Conservation (phyloP, 345 rosid genomes). For the Odontarrhena argentea region DNA sequence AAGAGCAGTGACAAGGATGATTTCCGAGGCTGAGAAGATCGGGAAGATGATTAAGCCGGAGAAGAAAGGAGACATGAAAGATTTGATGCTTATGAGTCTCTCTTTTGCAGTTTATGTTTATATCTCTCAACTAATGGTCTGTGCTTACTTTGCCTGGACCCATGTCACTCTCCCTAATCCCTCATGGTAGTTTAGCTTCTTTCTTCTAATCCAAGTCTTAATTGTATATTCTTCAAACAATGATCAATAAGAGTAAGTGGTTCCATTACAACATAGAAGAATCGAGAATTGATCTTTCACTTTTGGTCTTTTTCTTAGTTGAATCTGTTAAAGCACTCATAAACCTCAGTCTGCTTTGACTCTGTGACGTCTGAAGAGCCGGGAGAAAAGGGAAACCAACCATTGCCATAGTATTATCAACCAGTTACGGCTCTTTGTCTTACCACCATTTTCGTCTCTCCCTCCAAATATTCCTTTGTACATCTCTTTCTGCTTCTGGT, state of each 20-base stretch:
- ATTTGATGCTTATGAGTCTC: conserved; percentile 71
- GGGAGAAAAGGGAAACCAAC: conserved; percentile 23
- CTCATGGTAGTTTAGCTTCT: conserved; percentile 53
- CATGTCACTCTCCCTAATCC: conserved; percentile 54
- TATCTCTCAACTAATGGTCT: conserved; percentile 73
- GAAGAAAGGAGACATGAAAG: conserved; percentile 82
- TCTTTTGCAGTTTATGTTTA: conserved; percentile 86
- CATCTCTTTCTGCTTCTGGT: conserved; percentile 81
- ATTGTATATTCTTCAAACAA: conserved; percentile 29
- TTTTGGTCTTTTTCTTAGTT: conserved; percentile 8
- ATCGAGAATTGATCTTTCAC: not conserved
- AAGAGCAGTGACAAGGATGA: conserved; percentile 25
- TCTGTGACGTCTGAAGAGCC: conserved; percentile 23
- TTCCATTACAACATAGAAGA: conserved; percentile 19
- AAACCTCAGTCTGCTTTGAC: conserved; percentile 34
- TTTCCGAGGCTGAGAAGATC: conserved; percentile 28
- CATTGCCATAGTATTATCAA: conserved; percentile 39
- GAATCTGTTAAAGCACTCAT: not conserved
- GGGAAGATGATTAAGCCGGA: conserved; percentile 32
- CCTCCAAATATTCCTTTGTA: conserved; percentile 81
- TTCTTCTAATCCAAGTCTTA: conserved; percentile 6
- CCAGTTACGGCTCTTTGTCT: conserved; percentile 48
- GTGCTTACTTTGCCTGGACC: conserved; percentile 75
- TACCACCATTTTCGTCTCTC: conserved; percentile 48
- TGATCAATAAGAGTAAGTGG: conserved; percentile 17